Evolutionary conservation across 2,329 filamentous ascomycete species (phyloP), one percentile per base, ranked within the genome.

Genomic region (Fusarium mexicanum): DNA sequence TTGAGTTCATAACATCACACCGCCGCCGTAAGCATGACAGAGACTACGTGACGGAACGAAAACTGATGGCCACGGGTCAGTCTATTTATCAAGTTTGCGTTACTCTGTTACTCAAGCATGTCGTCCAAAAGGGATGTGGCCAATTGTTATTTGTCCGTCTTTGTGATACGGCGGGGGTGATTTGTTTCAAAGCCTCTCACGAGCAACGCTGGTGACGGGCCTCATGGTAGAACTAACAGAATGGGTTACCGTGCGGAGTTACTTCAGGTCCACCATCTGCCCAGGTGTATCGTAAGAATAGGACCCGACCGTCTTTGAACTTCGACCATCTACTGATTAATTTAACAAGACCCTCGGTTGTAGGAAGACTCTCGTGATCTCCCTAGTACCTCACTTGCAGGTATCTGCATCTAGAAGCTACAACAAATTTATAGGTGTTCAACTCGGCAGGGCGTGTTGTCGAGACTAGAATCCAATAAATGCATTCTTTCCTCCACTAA

Each of bases 341-440:
- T 37, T 0, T 35, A 35, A 35, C 33, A 37, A 37, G 1, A 9
- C 1, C 35, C 35, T 10, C 8, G 35, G 9, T 1, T 37, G 16
- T 37, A 37, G 10, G 16, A 17, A 17, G 16, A 37, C 35, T 37
- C 35, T 9, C 17, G 8, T 37, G 35, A 37, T 37, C 35, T 17
- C 35, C 35, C 8, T 9, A 17, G 35, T 18, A 37, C 17, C 17
- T 10, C 35, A 37, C 35, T 37, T 4, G 16, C 35, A 6, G 16
- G 14, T 9, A 35, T 8, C 0, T 17, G 1, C 0, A 17, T 35
- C 33, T 35, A 8, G 0, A 35, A 17, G 3, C 14, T 8, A 16
- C 2, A 17, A 0, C 16, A 35, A 35, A 4, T 8, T 35, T 8
- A 35, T 0, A 17, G 33, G 33, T 35, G 14, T 35, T 35, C 3